Evolutionary conservation across 441 rosid species (phyloP).

Genomic region (Omphalea diandra): DNA sequence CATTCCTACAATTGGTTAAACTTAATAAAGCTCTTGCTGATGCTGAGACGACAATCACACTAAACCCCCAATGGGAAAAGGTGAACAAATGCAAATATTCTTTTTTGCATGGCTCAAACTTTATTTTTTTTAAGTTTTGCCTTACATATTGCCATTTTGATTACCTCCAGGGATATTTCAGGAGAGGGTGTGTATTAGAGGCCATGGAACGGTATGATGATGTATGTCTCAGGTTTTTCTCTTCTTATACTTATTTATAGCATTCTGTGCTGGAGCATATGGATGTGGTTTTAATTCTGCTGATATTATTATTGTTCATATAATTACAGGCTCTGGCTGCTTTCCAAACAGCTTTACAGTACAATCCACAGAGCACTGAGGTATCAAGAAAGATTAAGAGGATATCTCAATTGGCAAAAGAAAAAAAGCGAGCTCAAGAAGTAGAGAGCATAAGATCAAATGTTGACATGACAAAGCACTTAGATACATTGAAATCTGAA

Average conservation of each 20-base stretch:
- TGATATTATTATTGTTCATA: conserved; percentile 14
- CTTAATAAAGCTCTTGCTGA: conserved; percentile 91
- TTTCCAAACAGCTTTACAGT: conserved; percentile 68
- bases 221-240: conserved; percentile 37
- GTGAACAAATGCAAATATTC: conserved; percentile 27
- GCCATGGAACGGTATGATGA: conserved; percentile 93
- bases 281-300: conserved; percentile 9
- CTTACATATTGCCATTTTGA: conserved; percentile 21
- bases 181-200: conserved; percentile 94
- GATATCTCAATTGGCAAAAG: conserved; percentile 67
- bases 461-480: conserved; percentile 72
- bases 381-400: conserved; percentile 85
- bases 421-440: conserved; percentile 80
- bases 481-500: conserved; percentile 70
- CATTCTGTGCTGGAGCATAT: conserved; percentile 5
- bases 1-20: conserved; percentile 81
- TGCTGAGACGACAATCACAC: conserved; percentile 77
- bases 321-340: conserved; percentile 69
- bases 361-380: conserved; percentile 82
- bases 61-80: conserved; percentile 97
- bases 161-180: conserved; percentile 73
- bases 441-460: conserved; percentile 77
- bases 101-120: neutral
- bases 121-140: conserved; percentile 13
- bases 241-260: neutral